Percentiles rank a stretch among this genome's conserved stretches.
Conservation (phyloP, 495 filamentous ascomycete genomes). For the Usnea hakonensis region DNA sequence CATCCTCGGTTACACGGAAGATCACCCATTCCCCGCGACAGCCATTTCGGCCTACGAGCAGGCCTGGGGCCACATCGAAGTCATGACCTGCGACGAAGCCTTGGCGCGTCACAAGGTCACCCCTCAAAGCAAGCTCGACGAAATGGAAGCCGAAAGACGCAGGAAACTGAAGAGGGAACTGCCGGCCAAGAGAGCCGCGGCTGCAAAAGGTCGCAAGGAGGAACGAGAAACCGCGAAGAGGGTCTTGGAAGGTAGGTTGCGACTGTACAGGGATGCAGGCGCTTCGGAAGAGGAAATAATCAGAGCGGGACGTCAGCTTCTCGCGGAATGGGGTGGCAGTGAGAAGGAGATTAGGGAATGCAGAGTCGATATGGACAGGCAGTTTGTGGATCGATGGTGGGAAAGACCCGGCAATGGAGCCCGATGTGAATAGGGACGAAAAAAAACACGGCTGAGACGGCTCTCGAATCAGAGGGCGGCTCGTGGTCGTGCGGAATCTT, state of each 20-base stretch:
- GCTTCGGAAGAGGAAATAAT: background rate
- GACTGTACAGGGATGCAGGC: background rate
- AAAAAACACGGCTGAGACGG: too few relatives aligned
- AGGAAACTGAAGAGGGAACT: background rate
- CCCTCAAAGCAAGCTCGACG: background rate
- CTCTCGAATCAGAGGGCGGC: too few relatives aligned
- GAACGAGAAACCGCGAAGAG: background rate
- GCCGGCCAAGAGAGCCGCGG: background rate
- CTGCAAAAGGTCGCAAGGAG: background rate
- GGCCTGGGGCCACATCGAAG: slow-evolving; percentile 10
- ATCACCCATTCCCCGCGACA: background rate
- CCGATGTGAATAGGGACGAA: too few relatives aligned
- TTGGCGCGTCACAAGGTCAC: slow-evolving; percentile 6
- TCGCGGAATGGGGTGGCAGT: background rate
- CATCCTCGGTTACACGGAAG: slow-evolving; percentile 13
- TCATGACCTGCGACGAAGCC: slow-evolving; percentile 9
- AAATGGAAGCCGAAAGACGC: slow-evolving; percentile 4
- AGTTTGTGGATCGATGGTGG: background rate
- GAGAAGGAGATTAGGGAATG: background rate
- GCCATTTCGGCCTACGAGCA: background rate
- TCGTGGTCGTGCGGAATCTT: too few relatives aligned
- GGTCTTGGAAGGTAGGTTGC: background rate
- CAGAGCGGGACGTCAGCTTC: slow-evolving; percentile 2
- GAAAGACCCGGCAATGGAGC: too few relatives aligned
- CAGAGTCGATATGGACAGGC: background rate